A percentile compares a stretch with the other conserved stretches of the same genome.
These are phyloP conservation scores for Fraxinus latifolia DNA, from an alignment of 305 asterid genomes.

Conservation along the genomic window DNA sequence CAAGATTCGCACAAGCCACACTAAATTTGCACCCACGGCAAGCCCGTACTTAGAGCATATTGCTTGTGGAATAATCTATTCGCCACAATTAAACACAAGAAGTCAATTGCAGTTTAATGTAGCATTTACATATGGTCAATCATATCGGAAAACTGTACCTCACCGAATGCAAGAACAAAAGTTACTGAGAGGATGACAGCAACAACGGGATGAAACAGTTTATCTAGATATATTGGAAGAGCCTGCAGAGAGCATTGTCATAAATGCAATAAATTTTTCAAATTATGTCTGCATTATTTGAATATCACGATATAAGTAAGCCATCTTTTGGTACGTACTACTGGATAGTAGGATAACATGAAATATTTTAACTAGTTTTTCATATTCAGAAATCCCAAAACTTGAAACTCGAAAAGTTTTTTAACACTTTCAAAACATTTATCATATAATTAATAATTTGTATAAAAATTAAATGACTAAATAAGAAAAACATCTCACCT, in stretches of 20 bases:
- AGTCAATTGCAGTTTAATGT: conserved; percentile 19
- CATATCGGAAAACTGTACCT: conserved; percentile 47
- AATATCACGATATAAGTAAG: not conserved
- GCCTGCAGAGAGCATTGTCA: conserved; percentile 51
- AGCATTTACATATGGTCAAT: not conserved
- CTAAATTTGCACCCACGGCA: conserved; percentile 87
- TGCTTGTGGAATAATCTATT: conserved; percentile 87
- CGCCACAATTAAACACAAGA: conserved; percentile 15
- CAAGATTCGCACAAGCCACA: conserved; percentile 84
- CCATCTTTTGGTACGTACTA: not conserved
- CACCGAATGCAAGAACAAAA: conserved; percentile 92
- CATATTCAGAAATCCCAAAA: not conserved
- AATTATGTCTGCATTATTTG: not conserved
- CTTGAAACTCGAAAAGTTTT: not conserved
- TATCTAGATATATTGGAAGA: conserved; percentile 84
- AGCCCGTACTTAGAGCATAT: conserved; percentile 85
- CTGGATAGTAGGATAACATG: not conserved
- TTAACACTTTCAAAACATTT: not conserved
- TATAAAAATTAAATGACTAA: not conserved
- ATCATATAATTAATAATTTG: not conserved
- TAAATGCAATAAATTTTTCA: not conserved
- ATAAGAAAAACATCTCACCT: conserved; percentile 44
- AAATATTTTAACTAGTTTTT: not conserved
- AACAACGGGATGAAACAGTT: conserved; percentile 82
- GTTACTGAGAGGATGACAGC: conserved; percentile 93